These are phyloP conservation scores for Pugionium dolabratum DNA, from an alignment of 345 rosid genomes.

Conservation along the genomic window DNA sequence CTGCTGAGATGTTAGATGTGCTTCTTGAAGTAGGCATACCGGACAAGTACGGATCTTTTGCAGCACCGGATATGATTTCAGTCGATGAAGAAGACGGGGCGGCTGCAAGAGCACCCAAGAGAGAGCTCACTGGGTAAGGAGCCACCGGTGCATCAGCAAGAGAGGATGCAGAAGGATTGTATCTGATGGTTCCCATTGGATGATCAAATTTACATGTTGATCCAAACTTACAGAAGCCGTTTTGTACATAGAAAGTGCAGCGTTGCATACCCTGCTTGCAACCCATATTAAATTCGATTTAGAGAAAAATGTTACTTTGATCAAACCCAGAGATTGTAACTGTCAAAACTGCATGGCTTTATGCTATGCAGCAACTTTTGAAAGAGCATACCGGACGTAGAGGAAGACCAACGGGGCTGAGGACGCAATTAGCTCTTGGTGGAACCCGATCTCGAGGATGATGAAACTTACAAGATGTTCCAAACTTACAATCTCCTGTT, in stretches of 20 bases:
- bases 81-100: slow-evolving; percentile 66
- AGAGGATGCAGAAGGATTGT: slow-evolving; percentile 88
- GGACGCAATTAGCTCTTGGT: slow-evolving; percentile 60
- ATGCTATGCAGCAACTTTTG: background rate
- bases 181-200: slow-evolving; percentile 70
- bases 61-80: slow-evolving; percentile 60
- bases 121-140: slow-evolving; percentile 81
- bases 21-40: slow-evolving; percentile 59
- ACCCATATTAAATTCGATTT: slow-evolving; percentile 2
- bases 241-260: slow-evolving; percentile 63
- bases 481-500: slow-evolving; percentile 94
- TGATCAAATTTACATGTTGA: slow-evolving; percentile 80
- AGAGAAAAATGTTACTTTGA: slow-evolving; percentile 12
- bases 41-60: slow-evolving; percentile 53
- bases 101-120: slow-evolving; percentile 49
- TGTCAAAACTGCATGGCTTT: background rate
- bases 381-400: slow-evolving; percentile 67
- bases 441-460: slow-evolving; percentile 74
- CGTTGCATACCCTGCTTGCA: slow-evolving; percentile 58
- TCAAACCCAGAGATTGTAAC: background rate
- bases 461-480: slow-evolving; percentile 82
- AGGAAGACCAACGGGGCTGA: slow-evolving; percentile 89
- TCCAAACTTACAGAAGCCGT: slow-evolving; percentile 70
- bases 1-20: slow-evolving; percentile 65
- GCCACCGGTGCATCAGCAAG: slow-evolving; percentile 82